Percentiles rank a stretch among this genome's conserved stretches.
These are phyloP conservation scores for Apodospora peruviana DNA, from an alignment of 495 filamentous ascomycete genomes.

Conservation along the genomic window DNA sequence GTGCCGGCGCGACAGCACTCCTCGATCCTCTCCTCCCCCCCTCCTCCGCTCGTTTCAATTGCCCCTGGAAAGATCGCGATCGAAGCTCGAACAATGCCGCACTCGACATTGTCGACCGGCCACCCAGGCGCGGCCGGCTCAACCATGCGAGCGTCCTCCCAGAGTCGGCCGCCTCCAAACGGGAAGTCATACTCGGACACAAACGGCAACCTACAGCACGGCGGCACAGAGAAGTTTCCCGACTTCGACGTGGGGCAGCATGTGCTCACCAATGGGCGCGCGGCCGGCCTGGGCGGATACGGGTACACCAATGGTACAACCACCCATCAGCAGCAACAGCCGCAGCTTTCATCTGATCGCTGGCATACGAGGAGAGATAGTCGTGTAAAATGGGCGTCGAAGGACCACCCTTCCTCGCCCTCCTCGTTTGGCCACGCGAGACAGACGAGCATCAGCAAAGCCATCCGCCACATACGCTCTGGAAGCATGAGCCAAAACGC, in stretches of 20 bases:
- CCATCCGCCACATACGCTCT: slow-evolving; percentile 71
- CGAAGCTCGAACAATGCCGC: slow-evolving; percentile 18
- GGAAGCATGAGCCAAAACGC: slow-evolving; percentile 86
- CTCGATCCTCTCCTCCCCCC: neutral
- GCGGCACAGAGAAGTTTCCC: slow-evolving; percentile 49
- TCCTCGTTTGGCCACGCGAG: slow-evolving; percentile 48
- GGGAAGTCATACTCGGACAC: slow-evolving; percentile 26
- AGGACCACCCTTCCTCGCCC: slow-evolving; percentile 12
- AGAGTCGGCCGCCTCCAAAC: slow-evolving; percentile 19
- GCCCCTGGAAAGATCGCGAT: neutral
- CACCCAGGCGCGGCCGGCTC: slow-evolving; percentile 20
- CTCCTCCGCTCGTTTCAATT: neutral
- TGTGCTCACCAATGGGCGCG: slow-evolving; percentile 23
- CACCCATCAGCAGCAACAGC: no score
- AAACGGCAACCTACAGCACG: slow-evolving; percentile 23
- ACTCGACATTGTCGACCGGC: slow-evolving; percentile 28
- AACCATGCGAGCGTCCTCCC: slow-evolving; percentile 26
- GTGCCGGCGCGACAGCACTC: neutral
- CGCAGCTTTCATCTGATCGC: slow-evolving; percentile 30
- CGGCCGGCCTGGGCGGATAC: slow-evolving; percentile 20
- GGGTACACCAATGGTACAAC: slow-evolving; percentile 28
- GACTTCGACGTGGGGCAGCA: slow-evolving; percentile 39
- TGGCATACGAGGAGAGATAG: slow-evolving; percentile 51
- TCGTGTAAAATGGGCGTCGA: slow-evolving; percentile 40
- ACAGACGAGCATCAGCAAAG: slow-evolving; percentile 81